Base-by-base conservation (phyloP, 495 filamentous ascomycete genomes). In the Penicillium alfredii region DNA sequence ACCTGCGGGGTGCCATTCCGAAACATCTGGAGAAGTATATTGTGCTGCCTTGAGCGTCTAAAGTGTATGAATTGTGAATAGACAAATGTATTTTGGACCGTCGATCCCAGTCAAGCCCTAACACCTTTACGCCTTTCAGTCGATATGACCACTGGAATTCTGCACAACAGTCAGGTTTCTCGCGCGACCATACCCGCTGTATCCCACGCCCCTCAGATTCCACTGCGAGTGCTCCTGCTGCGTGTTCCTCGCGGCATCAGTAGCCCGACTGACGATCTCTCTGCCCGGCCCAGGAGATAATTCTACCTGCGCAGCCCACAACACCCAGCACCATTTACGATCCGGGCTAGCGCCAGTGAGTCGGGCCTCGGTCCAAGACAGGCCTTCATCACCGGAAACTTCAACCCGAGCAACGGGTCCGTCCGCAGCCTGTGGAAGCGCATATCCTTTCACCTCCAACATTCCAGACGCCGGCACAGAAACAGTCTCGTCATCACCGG, bases 21-120 rank as follows among this genome's bases (percentile, higher is more conserved):
- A 73, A 84, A 64, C 78, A 84, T 55, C 57, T 98, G 52, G 72
- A 83, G 60, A 94, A 84, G 71, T 98, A 98, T 59, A 89, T 94
- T 45, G 92, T 97, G 32, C 55, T 96, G 60, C 80, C 82, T 45
- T 94, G 77, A 32, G 23, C 15, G 5, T 34, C 29, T 35, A 19
- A 30, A 30, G 8, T 35, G 24, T 35, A 30, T 43, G 15, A 33
- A 36, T 19, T 38, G 28, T 55, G 40, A 35, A 53, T 33, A 52
- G 31, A 53, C 38, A 40, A 36, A 19, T 36, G 11, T 36, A 36
- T 33, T 31, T 12, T 33, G n/a, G n/a, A n/a, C n/a, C n/a, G n/a
- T n/a, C n/a, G n/a, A n/a, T n/a, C n/a, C n/a, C n/a, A n/a, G n/a
- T n/a, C n/a, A n/a, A n/a, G n/a, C n/a, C n/a, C n/a, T n/a, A n/a